phyloP scores from a whole-genome alignment of 176 grass and related monocot genomes.

The Zizania latifolia region DNA sequence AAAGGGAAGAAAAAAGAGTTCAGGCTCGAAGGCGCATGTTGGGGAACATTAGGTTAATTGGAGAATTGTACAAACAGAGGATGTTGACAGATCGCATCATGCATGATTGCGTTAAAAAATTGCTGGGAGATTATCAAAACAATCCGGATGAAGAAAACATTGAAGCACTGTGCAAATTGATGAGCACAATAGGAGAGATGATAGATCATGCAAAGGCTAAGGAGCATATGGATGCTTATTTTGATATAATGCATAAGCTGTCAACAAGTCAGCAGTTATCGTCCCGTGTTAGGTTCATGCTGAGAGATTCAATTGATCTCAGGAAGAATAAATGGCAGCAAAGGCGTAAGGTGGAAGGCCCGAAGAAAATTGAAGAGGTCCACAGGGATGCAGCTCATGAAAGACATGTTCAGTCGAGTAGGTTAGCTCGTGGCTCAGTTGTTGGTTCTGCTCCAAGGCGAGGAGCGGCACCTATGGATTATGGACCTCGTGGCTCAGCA shows the following conservation, averaged over 20 bases:
- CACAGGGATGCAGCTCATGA: slow-evolving; percentile 93
- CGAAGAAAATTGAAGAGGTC: slow-evolving; percentile 97
- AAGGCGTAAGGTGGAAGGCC: slow-evolving; percentile 89
- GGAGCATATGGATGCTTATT: slow-evolving; percentile 95
- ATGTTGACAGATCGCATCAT: slow-evolving; percentile 95
- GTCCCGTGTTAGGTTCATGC: slow-evolving; percentile 84
- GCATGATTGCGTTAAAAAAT: slow-evolving; percentile 93
- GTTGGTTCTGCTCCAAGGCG: slow-evolving; percentile 51
- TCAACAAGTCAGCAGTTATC: slow-evolving; percentile 67
- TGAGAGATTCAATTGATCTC: slow-evolving; percentile 89
- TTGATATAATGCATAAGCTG: slow-evolving; percentile 54
- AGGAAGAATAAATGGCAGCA: slow-evolving; percentile 93
- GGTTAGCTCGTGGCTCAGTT: slow-evolving; percentile 61
- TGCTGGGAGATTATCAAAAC: slow-evolving; percentile 55
- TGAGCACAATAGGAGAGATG: slow-evolving; percentile 96
- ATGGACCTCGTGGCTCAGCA: slow-evolving; percentile 40
- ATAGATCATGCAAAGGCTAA: slow-evolving; percentile 88
- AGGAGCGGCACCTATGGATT: slow-evolving; percentile 50
- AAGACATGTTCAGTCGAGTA: slow-evolving; percentile 72
- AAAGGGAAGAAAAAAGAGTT: slow-evolving; percentile 77
- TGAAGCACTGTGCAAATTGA: slow-evolving; percentile 93
- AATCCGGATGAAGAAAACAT: slow-evolving; percentile 89
- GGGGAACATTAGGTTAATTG: slow-evolving; percentile 94
- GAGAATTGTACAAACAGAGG: slow-evolving; percentile 89
- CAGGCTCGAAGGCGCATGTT: slow-evolving; percentile 76